These are phyloP conservation scores for Tylopilus sp. DNA, from an alignment of 768 basidiomycete species.

Conservation along the genomic window DNA sequence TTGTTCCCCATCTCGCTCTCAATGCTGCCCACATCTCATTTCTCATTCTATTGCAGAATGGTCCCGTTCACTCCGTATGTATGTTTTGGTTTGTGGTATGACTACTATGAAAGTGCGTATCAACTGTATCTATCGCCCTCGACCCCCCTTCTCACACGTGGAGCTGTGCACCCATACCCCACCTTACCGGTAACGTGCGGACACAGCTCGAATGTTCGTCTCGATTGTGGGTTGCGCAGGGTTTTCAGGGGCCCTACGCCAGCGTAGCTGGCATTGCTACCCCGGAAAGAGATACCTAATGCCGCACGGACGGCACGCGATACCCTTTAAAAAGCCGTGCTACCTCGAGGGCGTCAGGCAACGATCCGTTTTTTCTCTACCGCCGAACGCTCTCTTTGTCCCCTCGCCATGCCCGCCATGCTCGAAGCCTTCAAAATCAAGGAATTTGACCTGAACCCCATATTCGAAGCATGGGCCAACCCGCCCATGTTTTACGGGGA, in stretches of 20 bases:
- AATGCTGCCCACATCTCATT: neutral
- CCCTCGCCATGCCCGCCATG: conserved; percentile 32
- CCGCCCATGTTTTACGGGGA: conserved; percentile 67
- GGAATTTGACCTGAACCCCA: conserved; percentile 68
- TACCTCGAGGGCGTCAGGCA: conserved; percentile 8
- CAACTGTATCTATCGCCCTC: neutral
- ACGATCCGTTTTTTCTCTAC: conserved; percentile 15
- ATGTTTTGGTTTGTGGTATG: neutral
- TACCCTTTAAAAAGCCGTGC: conserved; percentile 25
- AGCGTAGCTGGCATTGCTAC: conserved; percentile 20
- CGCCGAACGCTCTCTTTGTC: conserved; percentile 5
- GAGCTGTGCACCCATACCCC: conserved; percentile 13
- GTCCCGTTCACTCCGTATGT: neutral
- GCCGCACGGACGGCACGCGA: conserved; percentile 30
- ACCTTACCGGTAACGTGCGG: conserved; percentile 14
- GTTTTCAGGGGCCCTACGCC: conserved; percentile 17
- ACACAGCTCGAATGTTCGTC: conserved; percentile 2
- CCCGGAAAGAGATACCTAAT: conserved; percentile 19
- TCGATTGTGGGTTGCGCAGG: conserved; percentile 8
- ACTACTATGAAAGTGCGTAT: conserved; percentile 5
- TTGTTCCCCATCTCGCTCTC: neutral
- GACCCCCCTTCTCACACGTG: conserved; percentile 16
- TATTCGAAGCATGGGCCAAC: conserved; percentile 62
- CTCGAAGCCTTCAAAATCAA: conserved; percentile 80
- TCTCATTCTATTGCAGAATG: neutral